Conservation (phyloP, 2,329 filamentous ascomycete genomes). For the Bretziella fagacearum region DNA sequence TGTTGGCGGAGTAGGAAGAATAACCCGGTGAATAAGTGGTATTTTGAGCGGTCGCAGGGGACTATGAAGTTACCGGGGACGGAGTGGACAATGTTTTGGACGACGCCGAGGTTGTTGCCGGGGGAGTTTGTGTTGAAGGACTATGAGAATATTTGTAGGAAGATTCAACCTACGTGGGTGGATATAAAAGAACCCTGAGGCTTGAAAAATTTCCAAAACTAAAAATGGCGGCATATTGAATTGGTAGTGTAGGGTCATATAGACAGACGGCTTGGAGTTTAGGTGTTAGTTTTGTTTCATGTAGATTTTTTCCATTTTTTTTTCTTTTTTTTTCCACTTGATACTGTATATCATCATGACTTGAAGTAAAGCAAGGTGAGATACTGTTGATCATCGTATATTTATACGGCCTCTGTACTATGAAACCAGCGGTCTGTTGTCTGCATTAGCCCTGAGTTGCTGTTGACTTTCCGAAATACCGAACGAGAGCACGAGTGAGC, state of each 20-base stretch:
- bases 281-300: neutral
- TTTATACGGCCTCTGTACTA: constrained; percentile 3
- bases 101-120: constrained; percentile 47
- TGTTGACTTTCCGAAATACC: neutral
- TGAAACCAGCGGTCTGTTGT: neutral
- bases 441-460: neutral
- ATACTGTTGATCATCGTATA: neutral
- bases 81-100: constrained; percentile 99
- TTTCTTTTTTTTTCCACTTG: neutral
- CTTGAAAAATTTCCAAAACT: neutral
- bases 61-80: constrained; percentile 66
- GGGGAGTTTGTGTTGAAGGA: constrained; percentile 41
- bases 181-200: neutral
- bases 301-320: neutral
- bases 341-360: too few species aligned
- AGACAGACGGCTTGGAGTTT: constrained; percentile 4
- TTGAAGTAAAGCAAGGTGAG: too few species aligned
- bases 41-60: constrained; percentile 78
- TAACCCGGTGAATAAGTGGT: constrained; percentile 98
- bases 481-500: neutral
- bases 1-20: constrained; percentile 82
- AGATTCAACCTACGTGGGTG: constrained; percentile 43
- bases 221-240: neutral
- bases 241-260: neutral
- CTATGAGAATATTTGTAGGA: constrained; percentile 59